Evolutionary conservation across 768 basidiomycete genomes (phyloP).

Genomic region (Suillus ampliporus): DNA sequence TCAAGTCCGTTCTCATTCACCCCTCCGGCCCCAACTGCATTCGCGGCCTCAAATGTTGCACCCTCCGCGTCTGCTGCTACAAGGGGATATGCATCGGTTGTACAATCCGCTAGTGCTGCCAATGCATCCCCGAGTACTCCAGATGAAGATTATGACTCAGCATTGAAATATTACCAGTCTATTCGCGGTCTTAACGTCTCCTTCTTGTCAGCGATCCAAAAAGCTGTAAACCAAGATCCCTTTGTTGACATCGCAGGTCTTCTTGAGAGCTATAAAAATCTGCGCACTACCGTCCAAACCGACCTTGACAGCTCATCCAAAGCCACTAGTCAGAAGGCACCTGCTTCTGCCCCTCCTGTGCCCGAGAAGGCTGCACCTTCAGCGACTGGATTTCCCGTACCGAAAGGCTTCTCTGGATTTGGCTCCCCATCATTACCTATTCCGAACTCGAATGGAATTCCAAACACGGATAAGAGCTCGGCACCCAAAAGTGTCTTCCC

Average conservation of each 20-base stretch:
- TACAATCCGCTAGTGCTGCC: constrained; percentile 28
- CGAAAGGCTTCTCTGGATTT: constrained; percentile 47
- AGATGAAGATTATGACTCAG: constrained; percentile 37
- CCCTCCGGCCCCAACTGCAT: constrained; percentile 29
- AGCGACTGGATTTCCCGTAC: constrained; percentile 30
- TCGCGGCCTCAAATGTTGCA: constrained; percentile 20
- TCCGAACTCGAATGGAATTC: constrained; percentile 14
- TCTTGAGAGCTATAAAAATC: constrained; percentile 61
- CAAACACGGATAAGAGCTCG: constrained; percentile 29
- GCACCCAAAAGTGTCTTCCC: constrained; percentile 29
- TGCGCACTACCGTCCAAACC: constrained; percentile 59
- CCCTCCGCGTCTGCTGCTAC: constrained; percentile 19
- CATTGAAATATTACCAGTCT: constrained; percentile 65
- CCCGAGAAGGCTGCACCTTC: constrained; percentile 23
- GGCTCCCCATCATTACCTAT: constrained; percentile 24
- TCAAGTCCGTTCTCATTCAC: constrained; percentile 48
- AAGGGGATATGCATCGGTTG: constrained; percentile 12
- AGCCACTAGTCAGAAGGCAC: constrained; percentile 7
- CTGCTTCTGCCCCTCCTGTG: constrained; percentile 12
- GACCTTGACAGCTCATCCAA: constrained; percentile 52
- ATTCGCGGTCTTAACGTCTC: constrained; percentile 80
- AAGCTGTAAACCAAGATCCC: constrained; percentile 68
- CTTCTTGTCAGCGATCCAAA: constrained; percentile 60
- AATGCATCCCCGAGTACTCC: constrained; percentile 38
- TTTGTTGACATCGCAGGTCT: constrained; percentile 66